Base-by-base conservation (phyloP, 2,329 filamentous ascomycete genomes). In the Botrytis paeoniae region DNA sequence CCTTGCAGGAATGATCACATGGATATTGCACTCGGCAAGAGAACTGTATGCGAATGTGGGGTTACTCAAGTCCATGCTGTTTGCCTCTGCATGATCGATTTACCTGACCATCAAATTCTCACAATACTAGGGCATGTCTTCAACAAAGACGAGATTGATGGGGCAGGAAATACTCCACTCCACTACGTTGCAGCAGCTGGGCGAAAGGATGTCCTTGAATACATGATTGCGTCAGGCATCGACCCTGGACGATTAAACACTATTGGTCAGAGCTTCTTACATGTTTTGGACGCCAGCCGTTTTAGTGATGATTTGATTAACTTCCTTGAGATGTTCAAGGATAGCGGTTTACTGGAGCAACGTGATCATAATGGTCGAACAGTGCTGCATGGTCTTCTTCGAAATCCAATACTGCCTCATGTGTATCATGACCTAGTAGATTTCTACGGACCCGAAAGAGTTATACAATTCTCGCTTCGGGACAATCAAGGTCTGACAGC, bases 141-240 rank as follows among this genome's bases (percentile, higher is more conserved):
- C n/a, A 54, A 66, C 4, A 72, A 61, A 39, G 35, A 72, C 16
- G 41, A 45, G 16, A 22, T 61, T 51, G 72, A 66, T 48, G 72
- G 72, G 51, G 60, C 48, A 59, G 68, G 60, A 16, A 71, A 73
- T 60, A 73, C 68, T 20, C 37, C 72, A 60, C 39, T 73, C 16
- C 61, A 71, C n/a, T 73, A 71, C 25, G 25, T 71, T 20, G 72
- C 72, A 39, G 68, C 41, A n/a, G 68, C 72, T 41, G 72, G 72
- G 16, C 29, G 72, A 65, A 59, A 64, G 41, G 29, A 61, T 41
- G 29, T 61, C 12, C 69, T 73, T 37, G 61, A 71, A 37, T 66
- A 71, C 29, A 63, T 73, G 48, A 35, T 73, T 35, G 37, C 25
- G 37, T 73, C 60, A 29, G 59, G 60, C 29, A 45, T 71, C 16